Conservation (phyloP, 768 basidiomycete genomes). For the Boletus subcaerulescens region DNA sequence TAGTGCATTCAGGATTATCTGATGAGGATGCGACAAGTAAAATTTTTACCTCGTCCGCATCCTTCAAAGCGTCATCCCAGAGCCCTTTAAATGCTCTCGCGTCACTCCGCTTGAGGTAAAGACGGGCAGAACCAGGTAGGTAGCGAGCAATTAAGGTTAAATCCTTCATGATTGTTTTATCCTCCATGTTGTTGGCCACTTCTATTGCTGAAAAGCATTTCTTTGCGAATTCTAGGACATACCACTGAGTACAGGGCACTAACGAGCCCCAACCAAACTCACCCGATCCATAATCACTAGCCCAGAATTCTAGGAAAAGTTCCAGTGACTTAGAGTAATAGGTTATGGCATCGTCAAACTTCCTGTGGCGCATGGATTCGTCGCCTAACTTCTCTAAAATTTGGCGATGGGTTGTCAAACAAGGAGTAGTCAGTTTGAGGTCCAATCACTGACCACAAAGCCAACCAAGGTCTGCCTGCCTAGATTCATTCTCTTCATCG, state of each 20-base stretch:
- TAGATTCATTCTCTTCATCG: conserved; percentile 5
- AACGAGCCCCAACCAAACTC: neutral
- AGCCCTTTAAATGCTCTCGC: neutral
- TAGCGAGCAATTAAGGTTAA: neutral
- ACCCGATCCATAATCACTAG: conserved; percentile 1
- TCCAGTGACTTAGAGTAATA: conserved; percentile 13
- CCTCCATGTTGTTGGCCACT: neutral
- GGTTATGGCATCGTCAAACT: conserved; percentile 1
- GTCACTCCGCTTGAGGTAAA: neutral
- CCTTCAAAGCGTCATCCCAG: neutral
- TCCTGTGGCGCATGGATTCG: neutral
- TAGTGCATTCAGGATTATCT: neutral
- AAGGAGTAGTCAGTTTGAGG: neutral
- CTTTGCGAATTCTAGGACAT: neutral
- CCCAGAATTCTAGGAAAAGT: neutral
- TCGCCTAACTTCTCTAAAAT: conserved; percentile 13
- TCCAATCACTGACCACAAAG: conserved; percentile 6
- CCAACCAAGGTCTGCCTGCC: conserved; percentile 5
- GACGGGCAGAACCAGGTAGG: neutral
- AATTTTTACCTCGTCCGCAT: neutral
- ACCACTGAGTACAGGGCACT: neutral
- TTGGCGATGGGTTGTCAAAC: neutral
- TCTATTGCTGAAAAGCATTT: neutral
- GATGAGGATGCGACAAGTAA: neutral
- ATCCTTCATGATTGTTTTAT: neutral